Conservation (phyloP, 176 grass and related monocot genomes). For the Triticum turgidum region DNA sequence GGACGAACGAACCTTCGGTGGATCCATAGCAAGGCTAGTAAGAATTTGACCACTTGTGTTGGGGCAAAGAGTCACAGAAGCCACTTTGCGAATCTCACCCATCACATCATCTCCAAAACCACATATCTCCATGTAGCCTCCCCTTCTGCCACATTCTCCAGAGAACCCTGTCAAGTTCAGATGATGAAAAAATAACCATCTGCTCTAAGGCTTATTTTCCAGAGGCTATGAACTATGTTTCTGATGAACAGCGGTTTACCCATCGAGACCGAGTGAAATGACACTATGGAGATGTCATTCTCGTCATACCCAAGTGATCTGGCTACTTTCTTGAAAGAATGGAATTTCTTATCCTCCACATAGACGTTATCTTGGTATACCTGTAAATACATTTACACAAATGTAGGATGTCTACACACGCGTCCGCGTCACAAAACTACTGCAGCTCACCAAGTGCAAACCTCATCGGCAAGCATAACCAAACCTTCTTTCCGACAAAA, state of each 20-base stretch:
- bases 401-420: background rate
- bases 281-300: conserved; percentile 51
- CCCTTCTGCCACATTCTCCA: conserved; percentile 81
- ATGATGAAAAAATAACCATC: background rate
- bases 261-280: conserved; percentile 64
- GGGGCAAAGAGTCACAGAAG: conserved; percentile 78
- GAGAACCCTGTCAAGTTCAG: conserved; percentile 50
- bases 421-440: background rate
- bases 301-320: conserved; percentile 58
- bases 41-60: conserved; percentile 79
- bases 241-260: conserved; percentile 36
- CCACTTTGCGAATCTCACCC: conserved; percentile 67
- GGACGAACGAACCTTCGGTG: conserved; percentile 56
- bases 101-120: conserved; percentile 57
- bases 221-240: background rate
- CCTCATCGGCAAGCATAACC: conserved; percentile 83
- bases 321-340: conserved; percentile 75
- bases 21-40: conserved; percentile 70
- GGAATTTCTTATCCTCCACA: conserved; percentile 49
- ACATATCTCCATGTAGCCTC: conserved; percentile 82
- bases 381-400: conserved; percentile 20
- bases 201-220: background rate
- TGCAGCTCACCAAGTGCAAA: background rate
- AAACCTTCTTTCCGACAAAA: conserved; percentile 77
- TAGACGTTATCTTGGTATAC: conserved; percentile 81